These are phyloP conservation scores for Penicillium malachiteum DNA, from an alignment of 495 filamentous ascomycete species.

Conservation along the genomic window DNA sequence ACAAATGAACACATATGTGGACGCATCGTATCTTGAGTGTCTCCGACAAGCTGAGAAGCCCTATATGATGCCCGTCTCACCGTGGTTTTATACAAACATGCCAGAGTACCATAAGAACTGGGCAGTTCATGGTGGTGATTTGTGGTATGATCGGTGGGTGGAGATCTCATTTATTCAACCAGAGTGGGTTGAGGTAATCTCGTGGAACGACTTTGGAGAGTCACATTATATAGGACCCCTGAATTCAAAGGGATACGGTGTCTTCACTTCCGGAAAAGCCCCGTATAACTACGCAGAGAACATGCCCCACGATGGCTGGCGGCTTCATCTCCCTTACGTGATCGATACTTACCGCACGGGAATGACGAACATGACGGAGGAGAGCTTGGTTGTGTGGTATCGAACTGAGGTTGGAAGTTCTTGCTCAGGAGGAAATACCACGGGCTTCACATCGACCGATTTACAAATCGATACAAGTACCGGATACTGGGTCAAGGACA, in stretches of 20 bases:
- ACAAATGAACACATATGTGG: constrained; percentile 52
- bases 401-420: constrained; percentile 41
- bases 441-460: constrained; percentile 28
- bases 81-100: constrained; percentile 74
- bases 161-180: constrained; percentile 66
- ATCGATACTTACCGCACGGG: constrained; percentile 63
- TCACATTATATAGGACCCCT: constrained; percentile 71
- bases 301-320: constrained; percentile 58
- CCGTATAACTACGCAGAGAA: constrained; percentile 50
- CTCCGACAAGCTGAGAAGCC: constrained; percentile 47
- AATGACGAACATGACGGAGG: constrained; percentile 39
- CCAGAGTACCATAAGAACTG: constrained; percentile 71
- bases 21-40: constrained; percentile 50
- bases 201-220: constrained; percentile 79
- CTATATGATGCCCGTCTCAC: constrained; percentile 79
- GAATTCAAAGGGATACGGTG: constrained; percentile 30
- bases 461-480: constrained; percentile 14
- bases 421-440: constrained; percentile 35
- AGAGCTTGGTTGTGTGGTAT: constrained; percentile 66
- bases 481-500: constrained; percentile 26
- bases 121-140: constrained; percentile 66
- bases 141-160: constrained; percentile 76
- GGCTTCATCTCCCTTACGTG: constrained; percentile 57
- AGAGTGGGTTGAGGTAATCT: constrained; percentile 56
- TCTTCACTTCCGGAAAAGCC: constrained; percentile 44